phyloP scores from a whole-genome alignment of 176 grass and related monocot species.

The Oryza coarctata region DNA sequence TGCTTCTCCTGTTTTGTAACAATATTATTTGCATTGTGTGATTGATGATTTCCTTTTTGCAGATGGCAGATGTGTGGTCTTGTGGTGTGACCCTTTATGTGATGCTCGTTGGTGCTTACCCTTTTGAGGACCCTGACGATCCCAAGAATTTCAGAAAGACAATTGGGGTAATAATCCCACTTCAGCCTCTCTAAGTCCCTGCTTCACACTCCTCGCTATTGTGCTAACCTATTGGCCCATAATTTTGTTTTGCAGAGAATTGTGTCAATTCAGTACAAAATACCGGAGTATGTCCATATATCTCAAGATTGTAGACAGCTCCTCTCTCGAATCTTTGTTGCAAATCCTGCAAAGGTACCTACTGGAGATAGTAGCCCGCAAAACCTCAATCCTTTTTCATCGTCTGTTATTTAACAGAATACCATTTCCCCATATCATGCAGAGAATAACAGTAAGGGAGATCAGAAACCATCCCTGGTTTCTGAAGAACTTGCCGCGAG shows the following conservation, averaged over 20 bases:
- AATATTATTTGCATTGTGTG: not conserved
- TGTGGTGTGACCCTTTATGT: slow-evolving; percentile 81
- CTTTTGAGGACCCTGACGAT: slow-evolving; percentile 74
- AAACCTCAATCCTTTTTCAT: not conserved
- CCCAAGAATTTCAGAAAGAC: slow-evolving; percentile 81
- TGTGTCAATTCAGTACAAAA: slow-evolving; percentile 71
- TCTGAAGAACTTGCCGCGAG: slow-evolving; percentile 92
- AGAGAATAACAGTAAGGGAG: slow-evolving; percentile 97
- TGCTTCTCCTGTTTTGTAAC: not conserved
- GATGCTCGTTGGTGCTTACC: slow-evolving; percentile 79
- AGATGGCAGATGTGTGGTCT: slow-evolving; percentile 83
- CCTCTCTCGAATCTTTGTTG: slow-evolving; percentile 62
- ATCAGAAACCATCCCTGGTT: slow-evolving; percentile 99
- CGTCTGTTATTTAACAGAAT: not conserved
- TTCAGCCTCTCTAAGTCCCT: not conserved
- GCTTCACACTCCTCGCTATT: not conserved
- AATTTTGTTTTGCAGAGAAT: slow-evolving; percentile 56
- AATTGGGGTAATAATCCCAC: slow-evolving; percentile 47
- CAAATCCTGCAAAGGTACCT: slow-evolving; percentile 63
- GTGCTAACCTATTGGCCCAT: not conserved
- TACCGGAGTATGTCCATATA: slow-evolving; percentile 77
- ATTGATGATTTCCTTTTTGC: slow-evolving; percentile 19
- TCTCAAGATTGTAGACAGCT: slow-evolving; percentile 79
- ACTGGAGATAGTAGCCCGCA: not conserved
- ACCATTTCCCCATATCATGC: slow-evolving; percentile 1